Percentiles rank a stretch among this genome's conserved stretches.
Evolutionary conservation across 2,329 filamentous ascomycete species (phyloP).

Genomic region (Diaporthe sp.): DNA sequence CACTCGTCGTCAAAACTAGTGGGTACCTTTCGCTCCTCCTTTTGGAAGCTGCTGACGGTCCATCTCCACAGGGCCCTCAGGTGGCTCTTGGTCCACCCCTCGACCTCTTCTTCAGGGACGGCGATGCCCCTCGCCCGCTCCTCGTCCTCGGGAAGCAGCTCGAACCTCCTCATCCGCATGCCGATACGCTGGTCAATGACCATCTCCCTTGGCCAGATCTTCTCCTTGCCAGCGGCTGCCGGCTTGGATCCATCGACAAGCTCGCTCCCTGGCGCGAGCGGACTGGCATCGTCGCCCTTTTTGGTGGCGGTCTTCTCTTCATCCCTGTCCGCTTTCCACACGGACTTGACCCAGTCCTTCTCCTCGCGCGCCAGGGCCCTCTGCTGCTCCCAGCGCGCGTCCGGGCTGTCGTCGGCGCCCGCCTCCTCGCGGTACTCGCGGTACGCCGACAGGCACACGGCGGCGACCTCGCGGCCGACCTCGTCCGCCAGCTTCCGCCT

Average conservation of each 20-base stretch:
- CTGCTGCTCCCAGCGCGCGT: constrained; percentile 68
- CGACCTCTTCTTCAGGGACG: constrained; percentile 74
- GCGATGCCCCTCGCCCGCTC: constrained; percentile 70
- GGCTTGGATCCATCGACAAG: constrained; percentile 21
- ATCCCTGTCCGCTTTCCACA: constrained; percentile 65
- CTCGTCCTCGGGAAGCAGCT: constrained; percentile 76
- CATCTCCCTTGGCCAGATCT: constrained; percentile 80
- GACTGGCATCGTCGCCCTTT: constrained; percentile 37
- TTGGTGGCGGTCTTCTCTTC: constrained; percentile 52
- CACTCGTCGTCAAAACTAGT: constrained; percentile 50
- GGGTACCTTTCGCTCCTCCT: constrained; percentile 51
- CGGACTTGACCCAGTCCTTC: constrained; percentile 84
- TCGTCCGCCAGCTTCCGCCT: constrained; percentile 86
- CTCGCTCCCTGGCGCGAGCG: constrained; percentile 24
- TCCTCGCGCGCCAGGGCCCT: constrained; percentile 77
- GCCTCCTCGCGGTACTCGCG: constrained; percentile 59
- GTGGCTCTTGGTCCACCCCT: constrained; percentile 74
- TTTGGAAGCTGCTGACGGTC: constrained; percentile 53
- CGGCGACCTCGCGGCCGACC: constrained; percentile 88
- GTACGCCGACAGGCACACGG: constrained; percentile 76
- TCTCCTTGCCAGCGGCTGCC: constrained; percentile 58
- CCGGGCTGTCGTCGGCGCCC: constrained; percentile 41
- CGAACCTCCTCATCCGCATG: constrained; percentile 83
- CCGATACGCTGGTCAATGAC: constrained; percentile 81
- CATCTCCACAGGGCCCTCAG: constrained; percentile 64